Conservation (phyloP, 2,329 filamentous ascomycete species). For the Monilinia vaccinii-corymbosi region DNA sequence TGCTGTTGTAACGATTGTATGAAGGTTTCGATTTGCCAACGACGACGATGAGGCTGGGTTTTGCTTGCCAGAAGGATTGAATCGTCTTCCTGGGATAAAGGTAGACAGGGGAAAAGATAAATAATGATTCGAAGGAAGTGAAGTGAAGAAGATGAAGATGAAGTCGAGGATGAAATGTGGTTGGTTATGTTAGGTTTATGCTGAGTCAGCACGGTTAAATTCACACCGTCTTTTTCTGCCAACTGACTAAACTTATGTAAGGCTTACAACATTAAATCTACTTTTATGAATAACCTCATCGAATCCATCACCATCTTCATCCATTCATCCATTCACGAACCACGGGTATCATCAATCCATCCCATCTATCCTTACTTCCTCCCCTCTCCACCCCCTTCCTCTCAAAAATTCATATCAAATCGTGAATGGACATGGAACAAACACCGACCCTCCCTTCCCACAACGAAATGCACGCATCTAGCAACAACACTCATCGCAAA, state of each 20-base stretch:
- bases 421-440: background rate
- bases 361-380: background rate
- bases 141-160: background rate
- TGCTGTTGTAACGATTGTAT: background rate
- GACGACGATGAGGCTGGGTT: background rate
- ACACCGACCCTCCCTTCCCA: background rate
- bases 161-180: no score
- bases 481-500: conserved; percentile 8
- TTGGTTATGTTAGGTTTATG: no score
- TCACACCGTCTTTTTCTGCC: background rate
- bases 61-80: background rate
- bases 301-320: no score
- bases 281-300: no score
- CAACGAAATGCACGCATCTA: background rate
- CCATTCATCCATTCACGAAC: no score
- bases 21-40: background rate
- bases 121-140: background rate
- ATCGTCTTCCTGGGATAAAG: background rate
- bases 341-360: no score
- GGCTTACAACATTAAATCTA: background rate
- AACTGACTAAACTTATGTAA: background rate
- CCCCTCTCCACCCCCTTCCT: background rate
- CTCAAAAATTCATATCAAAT: background rate
- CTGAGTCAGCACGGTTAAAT: no score
- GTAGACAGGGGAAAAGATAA: background rate